A percentile compares a stretch with the other conserved stretches of the same genome.
Conservation (phyloP, 164 flowering plant genomes). For the Stephania yunnanensis region DNA sequence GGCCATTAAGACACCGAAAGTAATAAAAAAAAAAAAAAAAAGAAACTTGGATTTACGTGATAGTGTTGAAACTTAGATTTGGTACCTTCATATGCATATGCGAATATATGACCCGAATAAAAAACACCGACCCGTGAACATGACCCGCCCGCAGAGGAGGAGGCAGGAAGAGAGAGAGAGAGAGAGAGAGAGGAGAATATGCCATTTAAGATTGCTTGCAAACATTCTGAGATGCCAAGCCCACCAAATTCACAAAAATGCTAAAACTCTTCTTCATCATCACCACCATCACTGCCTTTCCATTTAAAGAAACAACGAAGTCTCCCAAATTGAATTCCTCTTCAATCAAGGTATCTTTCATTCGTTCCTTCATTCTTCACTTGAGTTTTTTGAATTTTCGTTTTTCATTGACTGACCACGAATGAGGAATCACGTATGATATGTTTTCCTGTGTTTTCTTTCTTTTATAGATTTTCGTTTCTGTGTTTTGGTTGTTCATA, state of each 20-base stretch:
- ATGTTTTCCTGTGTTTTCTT: background rate
- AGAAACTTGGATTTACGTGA: too few relatives aligned
- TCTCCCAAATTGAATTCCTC: background rate
- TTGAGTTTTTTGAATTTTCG: background rate
- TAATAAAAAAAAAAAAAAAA: too few relatives aligned
- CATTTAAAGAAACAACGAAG: background rate
- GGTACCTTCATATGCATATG: too few relatives aligned
- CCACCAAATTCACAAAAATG: background rate
- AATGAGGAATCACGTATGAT: too few relatives aligned
- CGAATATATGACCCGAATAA: too few relatives aligned
- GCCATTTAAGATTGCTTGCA: constrained; percentile 16
- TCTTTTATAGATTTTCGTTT: background rate
- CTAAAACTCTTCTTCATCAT: background rate
- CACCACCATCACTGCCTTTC: background rate
- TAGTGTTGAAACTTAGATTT: too few relatives aligned
- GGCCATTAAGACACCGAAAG: too few relatives aligned
- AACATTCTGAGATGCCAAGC: constrained; percentile 30
- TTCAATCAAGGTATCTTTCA: constrained; percentile 6
- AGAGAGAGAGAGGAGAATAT: constrained; percentile 21
- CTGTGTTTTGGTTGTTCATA: background rate
- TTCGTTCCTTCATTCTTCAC: constrained; percentile 5
- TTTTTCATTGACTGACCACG: background rate
- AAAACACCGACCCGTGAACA: too few relatives aligned
- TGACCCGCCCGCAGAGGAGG: too few relatives aligned
- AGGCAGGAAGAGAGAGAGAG: too few relatives aligned